Evolutionary conservation across 345 rosid genomes (phyloP).

Genomic region (Syzygium aqueum): DNA sequence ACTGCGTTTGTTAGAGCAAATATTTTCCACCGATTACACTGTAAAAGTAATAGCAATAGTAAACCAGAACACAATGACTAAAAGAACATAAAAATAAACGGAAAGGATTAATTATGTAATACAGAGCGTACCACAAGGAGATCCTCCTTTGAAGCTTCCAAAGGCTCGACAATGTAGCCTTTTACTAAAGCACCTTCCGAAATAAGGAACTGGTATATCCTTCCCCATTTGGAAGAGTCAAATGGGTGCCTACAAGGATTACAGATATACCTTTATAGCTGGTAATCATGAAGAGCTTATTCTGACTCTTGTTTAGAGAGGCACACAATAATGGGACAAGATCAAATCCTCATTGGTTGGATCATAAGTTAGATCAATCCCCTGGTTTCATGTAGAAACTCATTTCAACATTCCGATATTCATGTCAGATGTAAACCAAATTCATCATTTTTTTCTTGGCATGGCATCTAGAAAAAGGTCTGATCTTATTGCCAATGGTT

Average conservation of each 20-base stretch:
- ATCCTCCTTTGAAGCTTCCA: conserved; percentile 71
- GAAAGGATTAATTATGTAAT: not conserved
- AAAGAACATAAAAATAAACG: not conserved
- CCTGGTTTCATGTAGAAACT: not conserved
- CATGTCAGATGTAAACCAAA: not conserved
- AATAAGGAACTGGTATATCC: conserved; percentile 56
- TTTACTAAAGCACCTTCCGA: conserved; percentile 47
- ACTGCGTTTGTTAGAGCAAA: not conserved
- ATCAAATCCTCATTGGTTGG: not conserved
- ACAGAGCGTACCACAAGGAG: conserved; percentile 65
- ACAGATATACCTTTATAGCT: not conserved
- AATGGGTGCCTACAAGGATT: conserved; percentile 68
- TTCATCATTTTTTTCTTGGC: not conserved
- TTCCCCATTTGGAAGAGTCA: conserved; percentile 93
- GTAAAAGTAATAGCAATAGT: not conserved
- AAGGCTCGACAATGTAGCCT: conserved; percentile 57
- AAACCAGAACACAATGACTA: not conserved
- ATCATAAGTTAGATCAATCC: not conserved
- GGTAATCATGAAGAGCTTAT: not conserved
- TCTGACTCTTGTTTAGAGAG: not conserved
- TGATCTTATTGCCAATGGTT: not conserved
- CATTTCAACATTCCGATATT: not conserved
- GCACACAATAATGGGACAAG: not conserved
- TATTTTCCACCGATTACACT: not conserved
- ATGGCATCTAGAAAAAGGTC: not conserved